These are phyloP conservation scores for Musa acuminata DNA, from an alignment of 176 grass and related monocot species.

Conservation along the genomic window DNA sequence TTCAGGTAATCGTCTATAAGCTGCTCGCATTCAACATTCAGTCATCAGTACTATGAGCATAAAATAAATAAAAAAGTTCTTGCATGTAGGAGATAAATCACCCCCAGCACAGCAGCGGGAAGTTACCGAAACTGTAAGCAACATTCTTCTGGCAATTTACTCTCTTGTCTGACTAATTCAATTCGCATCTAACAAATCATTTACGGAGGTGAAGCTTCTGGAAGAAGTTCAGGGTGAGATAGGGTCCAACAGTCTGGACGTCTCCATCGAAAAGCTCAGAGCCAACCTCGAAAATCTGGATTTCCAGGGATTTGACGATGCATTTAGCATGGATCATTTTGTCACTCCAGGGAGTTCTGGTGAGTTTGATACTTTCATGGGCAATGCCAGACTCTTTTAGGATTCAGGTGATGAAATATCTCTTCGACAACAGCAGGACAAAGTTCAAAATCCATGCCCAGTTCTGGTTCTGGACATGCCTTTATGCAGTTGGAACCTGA, in stretches of 20 bases:
- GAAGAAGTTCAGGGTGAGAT: constrained; percentile 37
- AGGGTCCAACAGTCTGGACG: constrained; percentile 30
- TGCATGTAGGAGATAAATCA: constrained; percentile 30
- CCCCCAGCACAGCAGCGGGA: constrained; percentile 34
- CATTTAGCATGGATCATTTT: constrained; percentile 40
- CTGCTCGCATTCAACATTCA: background rate
- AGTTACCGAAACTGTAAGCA: constrained; percentile 33
- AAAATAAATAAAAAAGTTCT: constrained; percentile 18
- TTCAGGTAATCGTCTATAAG: constrained; percentile 34
- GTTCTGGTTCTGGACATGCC: constrained; percentile 48
- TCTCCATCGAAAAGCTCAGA: constrained; percentile 50
- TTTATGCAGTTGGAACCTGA: constrained; percentile 44
- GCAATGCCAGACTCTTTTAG: background rate
- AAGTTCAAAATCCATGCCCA: constrained; percentile 52
- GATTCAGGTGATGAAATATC: background rate
- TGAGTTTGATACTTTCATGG: constrained; percentile 24
- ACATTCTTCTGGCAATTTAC: background rate
- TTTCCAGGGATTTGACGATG: constrained; percentile 27
- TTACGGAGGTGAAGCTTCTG: constrained; percentile 43
- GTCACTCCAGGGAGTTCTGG: constrained; percentile 66
- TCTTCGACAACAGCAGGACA: constrained; percentile 21
- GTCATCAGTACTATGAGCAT: background rate
- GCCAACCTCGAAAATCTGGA: constrained; percentile 31
- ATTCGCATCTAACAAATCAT: constrained; percentile 13
- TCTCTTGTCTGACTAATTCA: constrained; percentile 15